phyloP scores from a whole-genome alignment of 2,329 filamentous ascomycete species.

The Coniella lustricola region DNA sequence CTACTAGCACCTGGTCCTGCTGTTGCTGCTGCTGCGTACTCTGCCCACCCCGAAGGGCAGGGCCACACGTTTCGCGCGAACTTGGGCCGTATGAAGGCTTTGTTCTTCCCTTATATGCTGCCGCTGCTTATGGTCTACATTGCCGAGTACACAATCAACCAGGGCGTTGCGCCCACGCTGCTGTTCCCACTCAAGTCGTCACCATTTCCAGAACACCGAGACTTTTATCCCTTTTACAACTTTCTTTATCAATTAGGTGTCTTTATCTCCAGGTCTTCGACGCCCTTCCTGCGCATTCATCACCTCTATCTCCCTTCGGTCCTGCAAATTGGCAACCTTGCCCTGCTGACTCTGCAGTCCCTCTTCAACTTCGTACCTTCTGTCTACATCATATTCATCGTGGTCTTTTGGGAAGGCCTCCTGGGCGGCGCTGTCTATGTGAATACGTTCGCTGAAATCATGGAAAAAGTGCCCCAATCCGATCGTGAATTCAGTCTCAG shows the following conservation, averaged over 20 bases:
- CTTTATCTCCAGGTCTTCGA: conserved; percentile 87
- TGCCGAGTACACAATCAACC: conserved; percentile 96
- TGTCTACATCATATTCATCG: conserved; percentile 75
- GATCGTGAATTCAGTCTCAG: conserved; percentile 89
- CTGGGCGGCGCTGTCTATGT: conserved; percentile 91
- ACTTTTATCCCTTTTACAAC: conserved; percentile 91
- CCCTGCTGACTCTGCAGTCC: conserved; percentile 67
- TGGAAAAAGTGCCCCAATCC: conserved; percentile 66
- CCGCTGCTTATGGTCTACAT: conserved; percentile 89
- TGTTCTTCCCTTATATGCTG: conserved; percentile 81
- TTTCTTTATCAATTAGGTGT: conserved; percentile 94
- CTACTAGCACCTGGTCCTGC: conserved; percentile 39
- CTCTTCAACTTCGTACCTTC: conserved; percentile 74
- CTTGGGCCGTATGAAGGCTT: conserved; percentile 56
- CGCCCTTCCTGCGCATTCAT: conserved; percentile 77
- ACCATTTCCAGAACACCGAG: conserved; percentile 74
- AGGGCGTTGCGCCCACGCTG: conserved; percentile 83
- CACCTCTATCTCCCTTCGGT: conserved; percentile 74
- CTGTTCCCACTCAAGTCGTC: conserved; percentile 72
- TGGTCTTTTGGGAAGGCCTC: conserved; percentile 92
- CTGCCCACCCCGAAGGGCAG: conserved; percentile 25
- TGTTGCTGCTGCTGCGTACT: conserved; percentile 33
- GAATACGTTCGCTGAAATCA: conserved; percentile 91
- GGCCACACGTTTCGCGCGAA: conserved; percentile 37
- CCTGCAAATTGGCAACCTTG: conserved; percentile 74